Conservation (phyloP, 768 basidiomycete genomes). For the Phylloporus arenicola region DNA sequence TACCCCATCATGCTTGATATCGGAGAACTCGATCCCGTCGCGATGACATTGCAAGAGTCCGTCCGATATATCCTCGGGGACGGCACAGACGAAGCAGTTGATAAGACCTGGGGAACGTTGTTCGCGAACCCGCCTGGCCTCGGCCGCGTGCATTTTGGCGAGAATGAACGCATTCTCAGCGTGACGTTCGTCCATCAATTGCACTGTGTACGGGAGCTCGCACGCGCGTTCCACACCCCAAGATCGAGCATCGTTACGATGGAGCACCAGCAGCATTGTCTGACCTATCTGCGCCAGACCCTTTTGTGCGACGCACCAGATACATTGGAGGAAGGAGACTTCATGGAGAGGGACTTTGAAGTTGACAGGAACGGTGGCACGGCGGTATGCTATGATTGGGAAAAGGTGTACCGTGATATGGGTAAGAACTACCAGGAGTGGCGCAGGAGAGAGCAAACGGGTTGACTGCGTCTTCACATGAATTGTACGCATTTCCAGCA, state of each 20-base stretch:
- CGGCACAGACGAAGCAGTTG: slow-evolving; percentile 1
- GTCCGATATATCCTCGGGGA: slow-evolving; percentile 1
- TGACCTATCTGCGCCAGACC: slow-evolving; percentile 34
- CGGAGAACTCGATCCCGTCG: slow-evolving; percentile 4
- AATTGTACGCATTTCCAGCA: not conserved
- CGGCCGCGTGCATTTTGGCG: slow-evolving; percentile 6
- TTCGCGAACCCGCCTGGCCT: slow-evolving; percentile 9
- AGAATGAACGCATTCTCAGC: slow-evolving; percentile 3
- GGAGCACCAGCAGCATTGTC: slow-evolving; percentile 32
- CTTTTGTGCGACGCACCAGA: slow-evolving; percentile 32
- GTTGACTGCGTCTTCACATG: not conserved
- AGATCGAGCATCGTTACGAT: not conserved
- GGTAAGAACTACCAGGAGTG: slow-evolving; percentile 7
- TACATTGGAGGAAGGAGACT: slow-evolving; percentile 32
- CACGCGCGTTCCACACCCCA: slow-evolving; percentile 5
- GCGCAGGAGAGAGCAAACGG: not conserved
- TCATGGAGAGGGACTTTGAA: slow-evolving; percentile 24
- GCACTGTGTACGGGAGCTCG: slow-evolving; percentile 8
- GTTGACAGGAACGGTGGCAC: slow-evolving; percentile 17
- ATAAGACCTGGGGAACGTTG: slow-evolving; percentile 8
- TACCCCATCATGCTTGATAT: slow-evolving; percentile 7
- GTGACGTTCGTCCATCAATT: slow-evolving; percentile 8
- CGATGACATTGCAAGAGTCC: slow-evolving; percentile 10
- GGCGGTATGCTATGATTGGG: slow-evolving; percentile 23
- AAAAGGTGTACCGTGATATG: slow-evolving; percentile 9